Evolutionary conservation across 352 stramenopile genomes (phyloP).

Genomic region (Pythium vanterpoolii): DNA sequence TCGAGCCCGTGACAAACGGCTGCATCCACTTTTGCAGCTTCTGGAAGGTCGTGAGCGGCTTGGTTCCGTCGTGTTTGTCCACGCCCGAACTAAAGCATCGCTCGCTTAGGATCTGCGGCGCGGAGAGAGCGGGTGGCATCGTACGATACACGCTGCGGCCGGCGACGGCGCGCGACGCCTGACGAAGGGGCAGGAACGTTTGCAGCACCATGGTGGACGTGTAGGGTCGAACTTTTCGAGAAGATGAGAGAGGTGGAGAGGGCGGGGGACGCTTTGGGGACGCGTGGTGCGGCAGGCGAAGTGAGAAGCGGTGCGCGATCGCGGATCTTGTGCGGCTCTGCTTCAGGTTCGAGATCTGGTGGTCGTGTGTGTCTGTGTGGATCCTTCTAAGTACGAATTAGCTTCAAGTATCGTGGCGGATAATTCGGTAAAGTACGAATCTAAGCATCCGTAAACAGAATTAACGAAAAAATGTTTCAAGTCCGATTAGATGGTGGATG

Average conservation of each 20-base stretch:
- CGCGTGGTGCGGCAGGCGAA: not conserved
- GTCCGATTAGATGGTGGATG: not conserved
- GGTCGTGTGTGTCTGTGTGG: not conserved
- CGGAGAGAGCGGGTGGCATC: not conserved
- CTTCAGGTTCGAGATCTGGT: not conserved
- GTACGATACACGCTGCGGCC: too few species aligned
- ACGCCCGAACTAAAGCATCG: slow-evolving; percentile 22
- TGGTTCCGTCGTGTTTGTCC: slow-evolving; percentile 18
- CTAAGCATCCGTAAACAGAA: not conserved
- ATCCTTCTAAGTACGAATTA: not conserved
- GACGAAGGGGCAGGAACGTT: not conserved
- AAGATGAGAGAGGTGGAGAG: not conserved
- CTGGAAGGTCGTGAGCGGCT: slow-evolving; percentile 63
- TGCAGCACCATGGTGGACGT: not conserved
- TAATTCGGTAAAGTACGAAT: not conserved
- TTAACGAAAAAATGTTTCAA: not conserved
- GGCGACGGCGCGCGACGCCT: not conserved
- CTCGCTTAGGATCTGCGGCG: not conserved
- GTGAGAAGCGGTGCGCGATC: not conserved
- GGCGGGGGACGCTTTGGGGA: too few species aligned
- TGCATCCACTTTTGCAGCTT: slow-evolving; percentile 82
- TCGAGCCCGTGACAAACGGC: slow-evolving; percentile 69
- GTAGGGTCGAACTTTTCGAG: not conserved
- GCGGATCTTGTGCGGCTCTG: too few species aligned
- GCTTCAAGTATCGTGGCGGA: not conserved